Conservation (phyloP, 2,329 filamentous ascomycete species). For the Trichoderma asperellum region DNA sequence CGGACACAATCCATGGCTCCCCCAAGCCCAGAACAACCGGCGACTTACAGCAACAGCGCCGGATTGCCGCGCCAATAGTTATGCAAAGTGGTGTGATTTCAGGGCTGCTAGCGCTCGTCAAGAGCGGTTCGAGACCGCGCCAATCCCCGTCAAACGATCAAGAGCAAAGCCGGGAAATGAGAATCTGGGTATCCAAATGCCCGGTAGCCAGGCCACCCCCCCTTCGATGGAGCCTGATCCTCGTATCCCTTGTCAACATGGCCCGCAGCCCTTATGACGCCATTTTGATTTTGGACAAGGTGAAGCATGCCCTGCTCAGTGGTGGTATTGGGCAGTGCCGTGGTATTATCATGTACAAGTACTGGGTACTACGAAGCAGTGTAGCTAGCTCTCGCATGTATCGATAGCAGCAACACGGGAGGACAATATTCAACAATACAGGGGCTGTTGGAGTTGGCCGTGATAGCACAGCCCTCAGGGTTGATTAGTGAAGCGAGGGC, state of each 20-base stretch:
- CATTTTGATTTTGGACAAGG: not conserved
- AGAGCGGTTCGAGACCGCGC: constrained; percentile 9
- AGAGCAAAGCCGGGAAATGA: not conserved
- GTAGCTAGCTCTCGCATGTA: not conserved
- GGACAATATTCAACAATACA: not conserved
- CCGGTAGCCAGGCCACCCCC: constrained; percentile 1
- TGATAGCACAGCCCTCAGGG: not conserved
- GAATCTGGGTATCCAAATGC: not conserved
- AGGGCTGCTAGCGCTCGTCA: not conserved
- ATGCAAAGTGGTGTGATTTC: constrained; percentile 4
- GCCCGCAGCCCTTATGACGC: not conserved
- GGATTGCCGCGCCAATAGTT: not conserved
- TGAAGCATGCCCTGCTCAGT: not conserved
- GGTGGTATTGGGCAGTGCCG: not conserved
- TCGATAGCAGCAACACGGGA: not conserved
- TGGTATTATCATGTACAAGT: not conserved
- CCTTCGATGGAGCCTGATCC: not conserved
- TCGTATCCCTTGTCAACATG: not conserved
- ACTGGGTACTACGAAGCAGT: not conserved
- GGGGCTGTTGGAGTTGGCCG: not conserved
- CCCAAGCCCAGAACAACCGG: not conserved
- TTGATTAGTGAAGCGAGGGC: not conserved
- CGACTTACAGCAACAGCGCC: not conserved
- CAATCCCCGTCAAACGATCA: constrained; percentile 2
- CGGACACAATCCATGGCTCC: not conserved